Evolutionary conservation across 1,139 yeast genomes (phyloP).

Genomic region (Schwanniomyces etchellsii): DNA sequence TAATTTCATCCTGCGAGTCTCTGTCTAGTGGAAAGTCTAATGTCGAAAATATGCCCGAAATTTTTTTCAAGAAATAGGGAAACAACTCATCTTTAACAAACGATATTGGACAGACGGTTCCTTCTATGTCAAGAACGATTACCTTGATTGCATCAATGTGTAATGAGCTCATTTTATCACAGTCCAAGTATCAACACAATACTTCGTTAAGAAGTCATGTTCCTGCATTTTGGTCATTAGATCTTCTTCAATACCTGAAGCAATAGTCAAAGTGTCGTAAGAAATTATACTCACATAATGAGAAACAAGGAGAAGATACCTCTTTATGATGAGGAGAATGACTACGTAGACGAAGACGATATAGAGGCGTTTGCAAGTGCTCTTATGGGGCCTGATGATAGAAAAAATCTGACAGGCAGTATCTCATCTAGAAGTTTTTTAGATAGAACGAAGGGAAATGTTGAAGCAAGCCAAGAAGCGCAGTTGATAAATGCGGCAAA

Average conservation of each 20-base stretch:
- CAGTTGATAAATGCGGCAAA: background rate
- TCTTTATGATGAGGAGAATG: conserved; percentile 24
- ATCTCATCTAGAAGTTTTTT: background rate
- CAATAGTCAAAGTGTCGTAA: too few relatives aligned
- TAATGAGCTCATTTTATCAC: background rate
- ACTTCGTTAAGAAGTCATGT: too few relatives aligned
- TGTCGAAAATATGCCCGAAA: conserved; percentile 18
- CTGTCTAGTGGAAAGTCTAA: conserved; percentile 29
- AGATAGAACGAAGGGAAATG: background rate
- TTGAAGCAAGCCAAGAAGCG: background rate
- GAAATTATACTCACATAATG: too few relatives aligned
- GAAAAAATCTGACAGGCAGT: too few relatives aligned
- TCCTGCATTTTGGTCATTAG: too few relatives aligned
- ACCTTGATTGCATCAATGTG: conserved; percentile 1
- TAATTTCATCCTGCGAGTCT: conserved; percentile 12
- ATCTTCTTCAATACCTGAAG: too few relatives aligned
- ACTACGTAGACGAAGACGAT: conserved; percentile 32
- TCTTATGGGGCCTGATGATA: background rate
- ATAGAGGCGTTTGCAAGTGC: conserved; percentile 39
- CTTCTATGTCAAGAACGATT: conserved; percentile 73
- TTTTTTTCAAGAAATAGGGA: conserved; percentile 38
- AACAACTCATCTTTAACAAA: conserved; percentile 74
- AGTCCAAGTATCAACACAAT: too few relatives aligned
- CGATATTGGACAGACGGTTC: conserved; percentile 85
- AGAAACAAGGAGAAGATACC: too few relatives aligned